A percentile compares a stretch with the other conserved stretches of the same genome.
These are phyloP conservation scores for Bipolaris sorokiniana DNA, from an alignment of 2,329 filamentous ascomycete species.

Conservation along the genomic window DNA sequence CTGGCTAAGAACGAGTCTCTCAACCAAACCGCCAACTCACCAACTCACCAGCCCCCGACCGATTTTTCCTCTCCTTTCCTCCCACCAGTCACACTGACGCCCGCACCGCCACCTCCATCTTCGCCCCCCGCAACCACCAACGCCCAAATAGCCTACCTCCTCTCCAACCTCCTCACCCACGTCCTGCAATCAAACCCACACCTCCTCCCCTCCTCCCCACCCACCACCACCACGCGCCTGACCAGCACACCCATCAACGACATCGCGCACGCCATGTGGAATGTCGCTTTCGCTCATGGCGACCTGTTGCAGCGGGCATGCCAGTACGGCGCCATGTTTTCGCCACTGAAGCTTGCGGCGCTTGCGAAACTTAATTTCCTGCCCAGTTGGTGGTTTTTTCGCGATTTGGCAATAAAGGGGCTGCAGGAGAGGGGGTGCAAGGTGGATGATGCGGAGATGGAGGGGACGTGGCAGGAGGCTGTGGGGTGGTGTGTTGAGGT, in stretches of 20 bases:
- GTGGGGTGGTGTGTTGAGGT: conserved; percentile 1
- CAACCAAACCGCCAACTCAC: neutral
- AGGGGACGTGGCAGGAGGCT: conserved; percentile 4
- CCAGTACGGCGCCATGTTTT: conserved; percentile 17
- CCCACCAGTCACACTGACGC: neutral
- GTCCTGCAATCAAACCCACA: neutral
- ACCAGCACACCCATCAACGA: conserved; percentile 9
- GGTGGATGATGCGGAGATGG: conserved; percentile 21
- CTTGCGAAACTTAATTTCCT: conserved; percentile 29
- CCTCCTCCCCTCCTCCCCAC: neutral
- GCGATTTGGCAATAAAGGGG: neutral
- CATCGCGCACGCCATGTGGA: conserved; percentile 24
- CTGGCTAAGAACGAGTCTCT: neutral
- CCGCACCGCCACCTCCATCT: neutral
- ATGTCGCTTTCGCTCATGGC: conserved; percentile 11
- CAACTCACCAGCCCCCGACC: too few species aligned
- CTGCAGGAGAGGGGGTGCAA: neutral
- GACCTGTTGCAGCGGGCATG: conserved; percentile 9
- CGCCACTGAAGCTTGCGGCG: conserved; percentile 17
- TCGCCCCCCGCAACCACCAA: too few species aligned
- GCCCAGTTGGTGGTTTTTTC: conserved; percentile 32
- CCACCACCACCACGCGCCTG: neutral
- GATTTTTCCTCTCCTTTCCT: too few species aligned
- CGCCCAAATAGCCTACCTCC: neutral
- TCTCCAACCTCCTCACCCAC: neutral